Evolutionary conservation across 2,329 filamentous ascomycete genomes (phyloP), one percentile per base, ranked within the genome.

Genomic region (Coniochaeta prunicola): DNA sequence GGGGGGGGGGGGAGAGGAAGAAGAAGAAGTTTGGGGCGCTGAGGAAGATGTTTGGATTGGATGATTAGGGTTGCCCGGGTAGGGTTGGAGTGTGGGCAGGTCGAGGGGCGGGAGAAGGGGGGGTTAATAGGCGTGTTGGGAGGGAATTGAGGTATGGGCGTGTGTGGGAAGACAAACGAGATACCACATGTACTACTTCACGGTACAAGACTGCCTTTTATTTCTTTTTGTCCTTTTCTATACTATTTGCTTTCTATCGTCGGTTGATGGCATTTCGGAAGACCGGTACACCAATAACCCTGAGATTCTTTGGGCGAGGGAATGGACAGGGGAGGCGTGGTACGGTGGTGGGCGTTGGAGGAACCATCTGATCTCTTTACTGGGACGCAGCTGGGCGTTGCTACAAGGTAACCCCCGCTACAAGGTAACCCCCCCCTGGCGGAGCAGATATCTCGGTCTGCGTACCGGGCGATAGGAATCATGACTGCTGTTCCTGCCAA

Each of bases 1-100:
- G n/a, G n/a, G n/a, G n/a, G 63, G 62, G 7, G 54, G 63, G 36
- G 38, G 58, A 45, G 62, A 61, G 34, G 45, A 50, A 50, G 40
- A 84, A 81, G 75, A 90, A 90, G 79, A 89, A 87, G 72, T 90
- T 91, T 71, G 79, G 80, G 45, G 74, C 77, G 58, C 71, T 91
- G 68, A 83, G 88, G 69, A 83, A 78, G 69, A 87, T 88, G 70
- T 88, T 91, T 72, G 70, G 76, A 45, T 69, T 81, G 59, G 69
- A 80, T 61, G 77, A 80, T 61, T 79, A 74, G 73, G 55, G 45
- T 2, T 12, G 21, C 2, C 24, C 4, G 15, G 2, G 45, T 30
- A 28, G 45, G 13, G 8, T 30, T 2, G 13, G 45, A 28, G 12
- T 8, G 26, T 17, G 8, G 21, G 45, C n/a, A 40, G 36, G 36